Evolutionary conservation across 2,329 filamentous ascomycete species (phyloP).

Genomic region (Penicillium sp.): DNA sequence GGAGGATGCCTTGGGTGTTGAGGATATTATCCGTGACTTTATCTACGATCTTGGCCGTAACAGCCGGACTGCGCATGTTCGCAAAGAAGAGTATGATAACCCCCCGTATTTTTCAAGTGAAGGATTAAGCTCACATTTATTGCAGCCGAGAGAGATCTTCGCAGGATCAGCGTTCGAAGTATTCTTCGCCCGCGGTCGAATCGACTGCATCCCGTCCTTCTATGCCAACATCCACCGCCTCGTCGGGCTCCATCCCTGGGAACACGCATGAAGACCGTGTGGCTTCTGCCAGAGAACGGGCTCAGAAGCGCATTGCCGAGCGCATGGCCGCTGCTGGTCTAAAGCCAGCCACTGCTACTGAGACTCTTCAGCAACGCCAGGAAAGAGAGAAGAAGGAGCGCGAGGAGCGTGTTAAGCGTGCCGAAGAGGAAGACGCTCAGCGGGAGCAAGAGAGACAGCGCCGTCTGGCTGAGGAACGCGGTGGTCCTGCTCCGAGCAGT

Average conservation of each 20-base stretch:
- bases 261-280: conserved; percentile 91
- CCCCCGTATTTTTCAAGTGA: not conserved
- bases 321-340: conserved; percentile 90
- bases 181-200: conserved; percentile 47
- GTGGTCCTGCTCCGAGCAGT: conserved; percentile 45
- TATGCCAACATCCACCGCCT: conserved; percentile 50
- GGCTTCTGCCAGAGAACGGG: conserved; percentile 95
- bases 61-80: conserved; percentile 71
- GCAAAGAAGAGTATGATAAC: conserved; percentile 57
- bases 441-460: conserved; percentile 85
- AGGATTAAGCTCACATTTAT: conserved; percentile 15
- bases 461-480: conserved; percentile 72
- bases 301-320: conserved; percentile 95
- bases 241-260: conserved; percentile 75
- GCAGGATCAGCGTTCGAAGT: conserved; percentile 47
- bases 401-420: conserved; percentile 81
- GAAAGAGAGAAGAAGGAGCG: conserved; percentile 87
- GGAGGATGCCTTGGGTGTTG: conserved; percentile 94
- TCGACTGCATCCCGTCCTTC: conserved; percentile 35
- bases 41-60: conserved; percentile 93
- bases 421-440: conserved; percentile 89
- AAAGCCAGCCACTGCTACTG: conserved; percentile 75
- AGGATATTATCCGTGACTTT: conserved; percentile 95
- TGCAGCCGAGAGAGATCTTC: conserved; percentile 53
- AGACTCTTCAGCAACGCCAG: conserved; percentile 77